Evolutionary conservation across 176 grass and related monocot genomes (phyloP), one percentile per base, ranked within the genome.

Genomic region (Aegilops longissima): DNA sequence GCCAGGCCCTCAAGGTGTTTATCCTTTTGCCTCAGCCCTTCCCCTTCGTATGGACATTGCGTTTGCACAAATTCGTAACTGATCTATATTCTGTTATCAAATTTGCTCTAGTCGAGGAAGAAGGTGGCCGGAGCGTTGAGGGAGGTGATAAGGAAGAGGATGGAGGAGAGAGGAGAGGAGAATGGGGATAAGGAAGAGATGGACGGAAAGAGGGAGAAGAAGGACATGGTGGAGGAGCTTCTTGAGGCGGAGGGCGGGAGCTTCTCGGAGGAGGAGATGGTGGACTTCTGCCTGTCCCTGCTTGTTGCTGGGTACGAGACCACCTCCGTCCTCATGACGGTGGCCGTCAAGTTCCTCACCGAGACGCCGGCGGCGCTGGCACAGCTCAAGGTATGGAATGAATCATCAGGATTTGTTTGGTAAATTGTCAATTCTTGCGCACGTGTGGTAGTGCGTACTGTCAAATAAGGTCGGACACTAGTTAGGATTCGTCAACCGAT

Each of bases 231-330:
- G 84, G 92, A 94, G 44, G 92, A 96, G 85, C 92, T 99, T 70
- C 77, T 99, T 8, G 85, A 96, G 2, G 90, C 85, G 31, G 92
- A 94, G 59, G 93, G 52, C 21, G 96, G 94, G 59, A 85, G 85
- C 66, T 89, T 99, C 84, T 93, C 92, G 0, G 97, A 86, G 79
- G 97, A 99, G 80, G 97, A 99, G 81, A 96, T 94, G 66, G 92
- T 99, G 36, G 97, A 99, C 52, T 99, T 99, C 94, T 90, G 95
- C 25, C 87, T 99, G 31, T 88, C 93, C 17, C 77, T 99, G 71
- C 90, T 99, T 9, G 90, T 99, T 42, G 97, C 92, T 2, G 97
- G 97, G 30, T 96, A 96, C 71, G 97, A 99, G 90, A 99, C 97
- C 5, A 96, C 97, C 2, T 90, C 97, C 20, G 93, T 95, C 76